phyloP scores from a whole-genome alignment of 2,329 filamentous ascomycete species.

The Neophaeococcomyces mojaviensis region DNA sequence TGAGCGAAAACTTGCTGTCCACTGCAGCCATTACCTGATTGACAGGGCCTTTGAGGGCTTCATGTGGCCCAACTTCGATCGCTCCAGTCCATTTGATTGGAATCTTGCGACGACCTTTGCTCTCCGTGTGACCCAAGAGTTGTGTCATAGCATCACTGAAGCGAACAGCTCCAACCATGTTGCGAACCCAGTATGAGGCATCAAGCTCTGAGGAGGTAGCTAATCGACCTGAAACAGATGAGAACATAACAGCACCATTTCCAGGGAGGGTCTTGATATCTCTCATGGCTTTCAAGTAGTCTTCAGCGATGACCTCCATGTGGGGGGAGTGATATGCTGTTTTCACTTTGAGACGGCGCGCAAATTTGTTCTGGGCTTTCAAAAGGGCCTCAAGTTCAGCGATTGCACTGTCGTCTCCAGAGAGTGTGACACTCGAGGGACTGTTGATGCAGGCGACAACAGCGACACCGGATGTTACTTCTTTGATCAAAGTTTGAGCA shows the following conservation, averaged over 20 bases:
- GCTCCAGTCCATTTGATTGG: no score
- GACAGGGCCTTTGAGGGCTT: conserved; percentile 27
- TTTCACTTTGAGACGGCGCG: conserved; percentile 23
- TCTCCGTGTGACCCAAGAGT: no score
- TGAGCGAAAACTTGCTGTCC: no score
- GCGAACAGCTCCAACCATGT: conserved; percentile 26
- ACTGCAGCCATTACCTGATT: conserved; percentile 22
- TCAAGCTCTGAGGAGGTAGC: conserved; percentile 11
- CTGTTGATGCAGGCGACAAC: conserved; percentile 36
- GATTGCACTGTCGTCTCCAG: conserved; percentile 27
- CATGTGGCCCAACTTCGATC: conserved; percentile 33
- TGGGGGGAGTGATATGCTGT: conserved; percentile 28
- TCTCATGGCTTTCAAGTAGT: conserved; percentile 21
- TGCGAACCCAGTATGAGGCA: background rate
- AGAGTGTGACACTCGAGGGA: conserved; percentile 30
- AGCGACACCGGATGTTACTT: conserved; percentile 13
- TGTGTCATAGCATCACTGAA: conserved; percentile 18
- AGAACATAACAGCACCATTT: conserved; percentile 10
- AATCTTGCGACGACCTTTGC: conserved; percentile 11
- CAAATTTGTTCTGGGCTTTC: conserved; percentile 20
- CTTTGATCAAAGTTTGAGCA: conserved; percentile 16
- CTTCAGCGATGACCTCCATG: conserved; percentile 22
- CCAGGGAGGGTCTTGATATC: background rate
- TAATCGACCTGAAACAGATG: conserved; percentile 23
- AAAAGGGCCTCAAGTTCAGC: conserved; percentile 12